phyloP scores from a whole-genome alignment of 2,329 filamentous ascomycete genomes.

The Neoscytalidium dimidiatum region DNA sequence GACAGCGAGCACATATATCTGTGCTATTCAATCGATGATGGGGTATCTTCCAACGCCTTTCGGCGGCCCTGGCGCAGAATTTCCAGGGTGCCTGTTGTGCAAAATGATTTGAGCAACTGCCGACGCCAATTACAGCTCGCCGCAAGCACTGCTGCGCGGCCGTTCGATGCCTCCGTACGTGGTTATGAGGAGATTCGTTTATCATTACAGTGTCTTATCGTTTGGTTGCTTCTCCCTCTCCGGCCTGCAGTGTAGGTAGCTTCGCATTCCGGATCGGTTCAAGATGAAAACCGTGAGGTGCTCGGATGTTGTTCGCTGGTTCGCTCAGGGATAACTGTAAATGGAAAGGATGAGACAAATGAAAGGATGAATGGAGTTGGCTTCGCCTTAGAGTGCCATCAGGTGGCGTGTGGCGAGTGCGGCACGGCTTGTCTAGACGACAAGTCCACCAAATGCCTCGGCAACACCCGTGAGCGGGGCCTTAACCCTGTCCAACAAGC shows the following conservation, averaged over 20 bases:
- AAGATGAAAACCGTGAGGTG: background rate
- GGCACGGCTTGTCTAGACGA: slow-evolving; percentile 2
- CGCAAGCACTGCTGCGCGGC: slow-evolving; percentile 14
- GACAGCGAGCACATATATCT: slow-evolving; percentile 3
- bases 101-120: slow-evolving; percentile 4
- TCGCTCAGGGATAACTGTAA: background rate
- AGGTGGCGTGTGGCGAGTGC: slow-evolving; percentile 2
- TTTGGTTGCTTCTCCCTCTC: background rate
- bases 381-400: background rate
- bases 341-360: background rate
- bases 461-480: slow-evolving; percentile 17
- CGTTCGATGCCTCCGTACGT: background rate
- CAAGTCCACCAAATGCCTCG: slow-evolving; percentile 18
- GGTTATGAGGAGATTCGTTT: background rate
- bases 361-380: background rate
- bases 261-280: background rate
- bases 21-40: slow-evolving; percentile 6
- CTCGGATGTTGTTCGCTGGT: background rate
- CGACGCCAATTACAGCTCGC: slow-evolving; percentile 1
- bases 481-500: slow-evolving; percentile 15
- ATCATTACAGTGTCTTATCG: slow-evolving; percentile 2
- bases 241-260: background rate
- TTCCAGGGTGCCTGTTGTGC: slow-evolving; percentile 4
- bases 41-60: slow-evolving; percentile 18
- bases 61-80: background rate